Conservation (phyloP, 1,284 basidiomycete species). For the Baeospora myosura region DNA sequence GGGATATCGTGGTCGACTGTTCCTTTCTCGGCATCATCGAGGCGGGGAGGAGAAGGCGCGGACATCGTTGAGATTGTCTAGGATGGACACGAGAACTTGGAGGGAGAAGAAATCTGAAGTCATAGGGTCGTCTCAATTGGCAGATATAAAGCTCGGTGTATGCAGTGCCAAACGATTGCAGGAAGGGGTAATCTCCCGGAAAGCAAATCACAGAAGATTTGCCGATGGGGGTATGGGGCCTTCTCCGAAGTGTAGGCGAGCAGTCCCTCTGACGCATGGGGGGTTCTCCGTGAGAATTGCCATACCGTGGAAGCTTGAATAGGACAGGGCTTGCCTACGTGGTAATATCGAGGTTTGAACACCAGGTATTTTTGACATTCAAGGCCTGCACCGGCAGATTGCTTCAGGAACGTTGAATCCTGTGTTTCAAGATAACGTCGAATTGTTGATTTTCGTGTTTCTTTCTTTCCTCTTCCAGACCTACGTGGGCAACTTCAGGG, state of each 20-base stretch:
- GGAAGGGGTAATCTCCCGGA: neutral
- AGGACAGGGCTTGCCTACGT: neutral
- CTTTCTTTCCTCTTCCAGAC: too few species aligned
- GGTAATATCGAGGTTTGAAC: too few species aligned
- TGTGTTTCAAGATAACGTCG: too few species aligned
- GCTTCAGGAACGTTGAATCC: too few species aligned
- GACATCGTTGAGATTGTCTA: neutral
- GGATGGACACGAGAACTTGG: neutral
- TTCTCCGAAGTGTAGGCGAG: neutral
- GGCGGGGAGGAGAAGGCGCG: conserved; percentile 2
- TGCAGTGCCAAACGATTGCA: neutral
- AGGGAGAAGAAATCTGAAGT: neutral
- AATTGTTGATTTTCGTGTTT: too few species aligned
- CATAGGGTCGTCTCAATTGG: neutral
- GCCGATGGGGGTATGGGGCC: neutral
- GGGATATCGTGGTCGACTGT: conserved; percentile 21
- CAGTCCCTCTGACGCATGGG: too few species aligned
- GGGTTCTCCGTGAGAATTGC: too few species aligned
- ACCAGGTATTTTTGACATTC: too few species aligned
- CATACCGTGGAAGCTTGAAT: neutral
- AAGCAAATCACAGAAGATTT: too few species aligned
- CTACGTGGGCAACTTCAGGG: too few species aligned
- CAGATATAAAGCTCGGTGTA: neutral
- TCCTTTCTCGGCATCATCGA: conserved; percentile 34
- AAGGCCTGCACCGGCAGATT: too few species aligned